Base-by-base conservation (phyloP, 192 early-diverging fungal genomes). In the Geranomyces variabilis region DNA sequence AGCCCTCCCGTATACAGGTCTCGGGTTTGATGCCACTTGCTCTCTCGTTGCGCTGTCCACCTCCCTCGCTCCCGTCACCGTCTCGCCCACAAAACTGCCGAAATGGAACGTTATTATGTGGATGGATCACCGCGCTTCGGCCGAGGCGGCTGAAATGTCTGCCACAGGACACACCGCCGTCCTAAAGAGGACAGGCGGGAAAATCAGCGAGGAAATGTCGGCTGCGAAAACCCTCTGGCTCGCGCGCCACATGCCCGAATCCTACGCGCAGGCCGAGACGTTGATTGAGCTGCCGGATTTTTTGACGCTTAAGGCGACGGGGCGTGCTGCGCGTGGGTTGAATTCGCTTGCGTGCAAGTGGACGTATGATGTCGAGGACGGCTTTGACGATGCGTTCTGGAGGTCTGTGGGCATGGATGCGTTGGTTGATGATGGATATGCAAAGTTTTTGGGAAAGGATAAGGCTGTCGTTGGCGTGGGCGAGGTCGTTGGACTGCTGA, bases 21-120 rank as follows among this genome's bases (percentile, higher is more conserved):
- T 93, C 26, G 92, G 92, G 1, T 91, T 93, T 51, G 92, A 93
- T 66, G 92, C 90, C 0, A 93, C 92, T 0, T 93, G 92, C 72
- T 89, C 86, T 12, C 72, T 93, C 7, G 90, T 88, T 1, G 88
- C 78, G 15, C 70, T 89, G 56, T 80, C 85, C 24, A 77, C 73
- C 14, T 48, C 73, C 1, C 82, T 77, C 17, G 49, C 73, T 8
- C 86, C 90, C 9, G 74, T 87, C 0, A 76, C 82, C 6, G 75
- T 91, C 41, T 78, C 84, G 45, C 73, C 79, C 1, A 75, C 74
- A 10, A 78, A 78, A 36, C 66, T 66, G 10, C 79, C 82, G 51
- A 47, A 82, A 46, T 79, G 81, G 34, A 74, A 89, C 41, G 70
- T 83, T n/a, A 69, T 64, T n/a, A 75, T 67, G 73, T 79, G 81